These are phyloP conservation scores for Ceratobasidium sp. DNA, from an alignment of 1,284 basidiomycete species.

Conservation along the genomic window DNA sequence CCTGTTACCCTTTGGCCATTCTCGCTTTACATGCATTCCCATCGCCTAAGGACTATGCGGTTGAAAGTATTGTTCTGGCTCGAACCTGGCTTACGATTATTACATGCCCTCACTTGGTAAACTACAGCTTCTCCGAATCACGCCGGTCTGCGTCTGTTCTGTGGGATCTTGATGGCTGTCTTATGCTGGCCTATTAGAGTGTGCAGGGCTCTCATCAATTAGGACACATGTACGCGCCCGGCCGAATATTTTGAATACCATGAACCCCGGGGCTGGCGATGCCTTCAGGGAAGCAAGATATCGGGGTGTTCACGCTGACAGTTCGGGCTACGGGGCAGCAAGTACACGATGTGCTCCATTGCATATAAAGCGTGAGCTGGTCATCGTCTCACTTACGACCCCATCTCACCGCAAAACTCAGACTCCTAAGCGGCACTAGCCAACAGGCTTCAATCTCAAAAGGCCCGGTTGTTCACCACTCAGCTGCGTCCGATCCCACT, in stretches of 20 bases:
- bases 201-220: too few relatives aligned
- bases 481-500: slow-evolving; percentile 17
- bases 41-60: slow-evolving; percentile 3
- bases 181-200: too few relatives aligned
- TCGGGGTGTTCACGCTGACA: slow-evolving; percentile 16
- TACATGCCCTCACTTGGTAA: neutral
- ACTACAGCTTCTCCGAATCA: slow-evolving; percentile 14
- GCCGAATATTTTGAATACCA: slow-evolving; percentile 17
- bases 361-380: slow-evolving; percentile 31
- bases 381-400: slow-evolving; percentile 33
- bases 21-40: slow-evolving; percentile 13
- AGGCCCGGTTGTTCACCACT: slow-evolving; percentile 25
- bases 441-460: slow-evolving; percentile 7
- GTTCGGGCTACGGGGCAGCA: neutral
- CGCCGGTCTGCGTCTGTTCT: neutral
- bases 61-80: neutral
- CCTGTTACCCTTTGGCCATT: too few relatives aligned
- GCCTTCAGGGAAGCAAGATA: slow-evolving; percentile 20
- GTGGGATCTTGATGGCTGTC: slow-evolving; percentile 6
- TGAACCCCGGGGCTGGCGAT: slow-evolving; percentile 26
- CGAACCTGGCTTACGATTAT: neutral
- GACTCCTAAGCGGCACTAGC: neutral
- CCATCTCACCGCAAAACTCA: slow-evolving; percentile 34
- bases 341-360: slow-evolving; percentile 30
- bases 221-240: neutral